Conservation (phyloP, 352 stramenopile genomes). For the Phytophthora megakarya region DNA sequence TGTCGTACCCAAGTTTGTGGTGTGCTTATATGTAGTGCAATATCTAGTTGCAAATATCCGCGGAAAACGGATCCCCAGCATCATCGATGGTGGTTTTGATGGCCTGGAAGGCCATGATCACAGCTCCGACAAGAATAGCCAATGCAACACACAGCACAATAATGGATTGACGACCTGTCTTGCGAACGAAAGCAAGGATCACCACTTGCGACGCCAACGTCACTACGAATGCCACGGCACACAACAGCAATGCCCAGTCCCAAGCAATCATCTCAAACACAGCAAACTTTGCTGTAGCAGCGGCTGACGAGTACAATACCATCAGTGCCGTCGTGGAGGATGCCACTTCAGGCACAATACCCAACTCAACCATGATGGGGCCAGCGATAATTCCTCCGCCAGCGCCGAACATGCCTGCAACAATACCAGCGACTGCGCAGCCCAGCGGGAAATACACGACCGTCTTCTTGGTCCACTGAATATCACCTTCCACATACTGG, state of each 20-base stretch:
- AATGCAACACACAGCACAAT: conserved; percentile 64
- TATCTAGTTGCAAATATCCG: conserved; percentile 45
- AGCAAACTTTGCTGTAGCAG: conserved; percentile 59
- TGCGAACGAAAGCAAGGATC: conserved; percentile 57
- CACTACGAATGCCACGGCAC: conserved; percentile 49
- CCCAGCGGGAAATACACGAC: conserved; percentile 50
- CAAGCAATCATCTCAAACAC: conserved; percentile 60
- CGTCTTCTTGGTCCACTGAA: conserved; percentile 50
- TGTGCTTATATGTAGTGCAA: too few relatives aligned
- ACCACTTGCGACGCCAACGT: conserved; percentile 51
- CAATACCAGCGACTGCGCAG: conserved; percentile 48
- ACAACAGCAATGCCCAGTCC: conserved; percentile 44
- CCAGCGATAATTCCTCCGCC: conserved; percentile 47
- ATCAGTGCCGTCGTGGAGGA: conserved; percentile 42
- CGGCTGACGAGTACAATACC: conserved; percentile 62
- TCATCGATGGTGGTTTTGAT: conserved; percentile 54
- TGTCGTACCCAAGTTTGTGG: too few relatives aligned
- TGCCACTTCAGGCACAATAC: conserved; percentile 48
- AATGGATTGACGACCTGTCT: conserved; percentile 57
- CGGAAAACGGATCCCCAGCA: conserved; percentile 40
- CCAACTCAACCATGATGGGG: conserved; percentile 41
- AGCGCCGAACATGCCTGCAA: conserved; percentile 58
- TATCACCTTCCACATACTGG: conserved; percentile 44
- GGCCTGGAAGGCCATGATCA: conserved; percentile 59
- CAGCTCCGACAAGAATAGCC: conserved; percentile 44